phyloP scores from a whole-genome alignment of 2,329 filamentous ascomycete genomes.

The Venturiaceae sp. region DNA sequence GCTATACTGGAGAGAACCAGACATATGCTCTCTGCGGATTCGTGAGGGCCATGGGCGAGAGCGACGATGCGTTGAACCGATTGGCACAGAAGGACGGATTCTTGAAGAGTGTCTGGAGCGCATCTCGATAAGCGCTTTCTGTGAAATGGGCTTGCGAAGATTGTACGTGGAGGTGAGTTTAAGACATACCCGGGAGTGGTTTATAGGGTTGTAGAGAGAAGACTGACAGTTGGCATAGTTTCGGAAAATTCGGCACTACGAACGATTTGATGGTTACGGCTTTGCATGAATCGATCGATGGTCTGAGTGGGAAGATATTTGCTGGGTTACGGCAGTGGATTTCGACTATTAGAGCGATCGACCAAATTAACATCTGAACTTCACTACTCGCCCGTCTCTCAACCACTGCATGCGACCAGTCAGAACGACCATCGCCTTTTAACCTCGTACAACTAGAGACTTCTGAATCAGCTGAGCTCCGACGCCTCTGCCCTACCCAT shows the following conservation, averaged over 20 bases:
- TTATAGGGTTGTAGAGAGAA: not conserved
- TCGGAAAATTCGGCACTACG: not conserved
- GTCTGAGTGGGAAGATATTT: not conserved
- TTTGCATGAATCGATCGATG: not conserved
- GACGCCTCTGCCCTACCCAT: not conserved
- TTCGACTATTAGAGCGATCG: not conserved
- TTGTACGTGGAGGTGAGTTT: not conserved
- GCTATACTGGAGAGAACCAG: conserved; percentile 94
- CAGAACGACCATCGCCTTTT: no score
- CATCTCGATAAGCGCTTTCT: conserved; percentile 38
- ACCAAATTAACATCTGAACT: not conserved
- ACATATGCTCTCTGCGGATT: conserved; percentile 96
- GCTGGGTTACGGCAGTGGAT: not conserved
- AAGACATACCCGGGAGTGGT: not conserved
- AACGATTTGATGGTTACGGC: not conserved
- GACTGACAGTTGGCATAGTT: conserved; percentile 2
- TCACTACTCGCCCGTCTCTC: not conserved
- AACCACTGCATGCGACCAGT: not conserved
- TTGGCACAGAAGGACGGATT: conserved; percentile 92
- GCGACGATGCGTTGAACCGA: conserved; percentile 92
- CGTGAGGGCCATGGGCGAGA: conserved; percentile 95
- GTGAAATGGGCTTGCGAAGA: not conserved
- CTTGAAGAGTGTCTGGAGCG: conserved; percentile 95
- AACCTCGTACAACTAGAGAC: no score
- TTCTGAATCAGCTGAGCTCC: no score